phyloP scores from a whole-genome alignment of 306 rosid genomes.

The Cicer cuneatum region DNA sequence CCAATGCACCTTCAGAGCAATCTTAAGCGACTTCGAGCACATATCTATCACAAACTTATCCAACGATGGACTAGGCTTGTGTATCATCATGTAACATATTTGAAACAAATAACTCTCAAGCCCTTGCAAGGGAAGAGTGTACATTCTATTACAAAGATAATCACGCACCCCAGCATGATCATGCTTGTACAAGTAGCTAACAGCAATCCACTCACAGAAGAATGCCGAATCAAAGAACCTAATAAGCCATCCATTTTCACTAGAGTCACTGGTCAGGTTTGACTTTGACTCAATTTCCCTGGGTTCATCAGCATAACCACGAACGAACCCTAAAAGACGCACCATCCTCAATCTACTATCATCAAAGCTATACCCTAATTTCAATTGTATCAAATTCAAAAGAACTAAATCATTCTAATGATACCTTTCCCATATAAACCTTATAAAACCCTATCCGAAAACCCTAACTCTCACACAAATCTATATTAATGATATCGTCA shows the following conservation, averaged over 20 bases:
- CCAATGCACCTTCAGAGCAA: slow-evolving; percentile 97
- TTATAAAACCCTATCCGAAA: slow-evolving; percentile 48
- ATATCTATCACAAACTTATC: slow-evolving; percentile 94
- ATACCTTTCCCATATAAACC: slow-evolving; percentile 46
- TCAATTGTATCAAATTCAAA: slow-evolving; percentile 49
- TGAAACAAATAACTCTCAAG: slow-evolving; percentile 97
- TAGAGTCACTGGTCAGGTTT: slow-evolving; percentile 64
- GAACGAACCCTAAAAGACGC: slow-evolving; percentile 76
- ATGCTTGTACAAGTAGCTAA: slow-evolving; percentile 96
- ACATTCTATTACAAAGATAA: slow-evolving; percentile 96
- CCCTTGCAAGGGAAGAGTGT: slow-evolving; percentile 89
- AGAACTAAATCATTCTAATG: slow-evolving; percentile 30
- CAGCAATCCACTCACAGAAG: slow-evolving; percentile 99
- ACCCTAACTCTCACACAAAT: slow-evolving; percentile 47
- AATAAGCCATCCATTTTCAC: slow-evolving; percentile 99
- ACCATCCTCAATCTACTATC: slow-evolving; percentile 79
- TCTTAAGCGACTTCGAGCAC: slow-evolving; percentile 89
- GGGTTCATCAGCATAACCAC: slow-evolving; percentile 72
- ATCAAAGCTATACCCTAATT: slow-evolving; percentile 47
- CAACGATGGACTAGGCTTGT: slow-evolving; percentile 94
- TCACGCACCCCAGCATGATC: slow-evolving; percentile 96
- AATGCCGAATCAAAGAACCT: slow-evolving; percentile 96
- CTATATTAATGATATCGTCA: slow-evolving; percentile 23
- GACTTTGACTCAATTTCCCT: slow-evolving; percentile 84
- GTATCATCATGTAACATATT: slow-evolving; percentile 94